Base-by-base conservation (phyloP, 768 basidiomycete genomes). In the Steccherinum ochraceum region DNA sequence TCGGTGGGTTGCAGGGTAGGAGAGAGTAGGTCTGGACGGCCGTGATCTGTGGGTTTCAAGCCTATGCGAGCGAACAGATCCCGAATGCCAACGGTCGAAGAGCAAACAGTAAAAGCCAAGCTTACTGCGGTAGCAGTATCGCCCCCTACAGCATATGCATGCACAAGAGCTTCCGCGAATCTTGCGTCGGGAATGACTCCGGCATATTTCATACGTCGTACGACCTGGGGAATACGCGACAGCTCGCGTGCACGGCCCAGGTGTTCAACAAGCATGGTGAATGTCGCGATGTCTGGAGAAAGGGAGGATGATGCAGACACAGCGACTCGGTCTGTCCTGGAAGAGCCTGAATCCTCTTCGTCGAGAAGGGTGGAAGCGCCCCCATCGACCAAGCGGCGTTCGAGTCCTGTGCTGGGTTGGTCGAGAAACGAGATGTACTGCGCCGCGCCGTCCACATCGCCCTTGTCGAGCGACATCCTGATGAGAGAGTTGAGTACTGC, bases 401-500 rank as follows among this genome's bases (percentile, higher is more conserved):
- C 24, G 5, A 40, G 19, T n/a, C 21, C 41, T n/a, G 10, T 23
- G 21, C 21, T 18, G 46, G 51, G 43, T 3, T 24, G 24, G 44
- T 72, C 60, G 71, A 84, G 82, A 45, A 75, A 59, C 12, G 74
- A 70, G 21, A 87, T 64, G 21, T 84, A 63, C 48, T 68, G 70
- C 19, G 74, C 55, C 3, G 77, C 76, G 20, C 70, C 71, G 35
- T 62, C 40, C 47, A 79, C 51, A 66, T 89, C 80, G 58, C 70
- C 64, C 24, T 68, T 62, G 59, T 84, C 82, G 39, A 91, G 61
- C 42, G 77, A 72, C 39, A 82, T 72, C 54, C 78, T 78, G 41
- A 89, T 71, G n/a, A 90, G 68, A 52, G 74, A 75, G 72, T 91
- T 91, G 62, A 90, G 61, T n/a, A 81, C 72, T 24, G 66, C 63